These are phyloP conservation scores for Solanum verrucosum DNA, from an alignment of 257 asterid species.

Conservation along the genomic window DNA sequence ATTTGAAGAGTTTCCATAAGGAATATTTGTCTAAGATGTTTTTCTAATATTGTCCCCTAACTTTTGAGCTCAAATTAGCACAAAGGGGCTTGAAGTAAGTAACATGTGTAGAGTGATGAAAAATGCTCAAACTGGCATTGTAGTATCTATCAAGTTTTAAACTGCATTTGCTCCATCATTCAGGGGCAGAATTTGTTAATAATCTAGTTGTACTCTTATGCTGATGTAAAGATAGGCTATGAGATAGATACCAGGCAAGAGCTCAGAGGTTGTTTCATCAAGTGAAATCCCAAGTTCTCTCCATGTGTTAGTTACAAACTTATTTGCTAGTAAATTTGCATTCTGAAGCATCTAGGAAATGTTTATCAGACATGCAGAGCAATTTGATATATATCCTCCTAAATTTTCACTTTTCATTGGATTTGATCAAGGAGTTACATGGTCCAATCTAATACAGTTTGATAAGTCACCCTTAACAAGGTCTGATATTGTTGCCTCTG, in stretches of 20 bases:
- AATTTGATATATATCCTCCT: neutral
- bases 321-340: neutral
- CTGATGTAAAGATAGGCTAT: neutral
- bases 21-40: neutral
- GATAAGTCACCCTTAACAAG: neutral
- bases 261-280: neutral
- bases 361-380: neutral
- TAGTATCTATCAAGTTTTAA: neutral
- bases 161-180: neutral
- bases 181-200: neutral
- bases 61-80: neutral
- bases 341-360: neutral
- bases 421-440: neutral
- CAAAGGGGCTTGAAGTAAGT: neutral
- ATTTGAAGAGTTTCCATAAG: neutral
- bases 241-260: neutral
- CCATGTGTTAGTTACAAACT: neutral
- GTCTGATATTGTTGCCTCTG: neutral
- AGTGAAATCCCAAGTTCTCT: neutral
- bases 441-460: neutral
- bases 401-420: neutral
- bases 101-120: neutral
- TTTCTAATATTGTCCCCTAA: neutral
- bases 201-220: neutral
- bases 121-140: neutral